Conservation (phyloP, 1,139 yeast species). For the Taphrina betulina region DNA sequence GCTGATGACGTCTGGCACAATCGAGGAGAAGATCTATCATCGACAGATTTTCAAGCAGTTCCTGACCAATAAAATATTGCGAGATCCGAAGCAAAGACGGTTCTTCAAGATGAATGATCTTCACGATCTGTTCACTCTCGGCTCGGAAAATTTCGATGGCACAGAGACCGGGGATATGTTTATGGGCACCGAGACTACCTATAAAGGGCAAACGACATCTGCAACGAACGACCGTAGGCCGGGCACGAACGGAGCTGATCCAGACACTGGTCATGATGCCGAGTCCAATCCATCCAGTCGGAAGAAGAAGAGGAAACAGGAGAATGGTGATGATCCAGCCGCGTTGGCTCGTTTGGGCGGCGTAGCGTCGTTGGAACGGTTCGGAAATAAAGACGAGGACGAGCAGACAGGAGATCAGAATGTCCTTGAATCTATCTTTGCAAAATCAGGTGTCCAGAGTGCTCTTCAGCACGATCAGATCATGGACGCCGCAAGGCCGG, state of each 20-base stretch:
- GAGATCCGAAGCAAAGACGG: conserved; percentile 91
- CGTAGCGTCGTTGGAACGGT: conserved; percentile 49
- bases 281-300: conserved; percentile 40
- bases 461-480: conserved; percentile 77
- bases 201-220: conserved; percentile 42
- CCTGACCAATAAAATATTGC: conserved; percentile 84
- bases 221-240: conserved; percentile 3
- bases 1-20: conserved; percentile 90
- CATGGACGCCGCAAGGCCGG: conserved; percentile 57
- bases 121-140: conserved; percentile 82
- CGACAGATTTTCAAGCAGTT: conserved; percentile 95
- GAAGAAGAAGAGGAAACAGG: conserved; percentile 50
- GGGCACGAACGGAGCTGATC: not conserved
- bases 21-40: conserved; percentile 94
- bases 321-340: conserved; percentile 3
- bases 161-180: conserved; percentile 64
- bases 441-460: conserved; percentile 71
- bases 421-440: conserved; percentile 71
- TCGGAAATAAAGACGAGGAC: conserved; percentile 46
- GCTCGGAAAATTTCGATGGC: conserved; percentile 67
- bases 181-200: conserved; percentile 52
- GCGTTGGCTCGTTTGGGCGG: conserved; percentile 42
- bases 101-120: conserved; percentile 90
- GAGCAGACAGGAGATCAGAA: conserved; percentile 58
- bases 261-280: not conserved